Base-by-base conservation (phyloP, 2,329 filamentous ascomycete genomes). In the Aspergillus unguis region DNA sequence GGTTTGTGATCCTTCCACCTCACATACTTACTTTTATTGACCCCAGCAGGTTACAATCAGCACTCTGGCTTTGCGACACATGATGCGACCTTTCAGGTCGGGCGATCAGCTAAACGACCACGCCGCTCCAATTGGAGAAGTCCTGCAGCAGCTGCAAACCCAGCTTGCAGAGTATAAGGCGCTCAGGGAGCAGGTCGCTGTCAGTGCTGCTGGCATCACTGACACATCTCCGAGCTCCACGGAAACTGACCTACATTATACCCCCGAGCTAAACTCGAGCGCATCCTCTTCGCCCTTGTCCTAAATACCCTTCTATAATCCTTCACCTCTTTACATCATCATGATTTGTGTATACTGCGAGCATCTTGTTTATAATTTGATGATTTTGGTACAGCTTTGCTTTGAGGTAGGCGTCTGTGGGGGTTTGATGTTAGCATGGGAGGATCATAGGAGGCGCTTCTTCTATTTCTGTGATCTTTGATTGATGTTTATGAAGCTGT, bases 11-110 rank as follows among this genome's bases (percentile, higher is more conserved):
- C 28, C 44, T 45, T 6, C 41, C 28, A n/a, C 51, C 23, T 17
- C n/a, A 8, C 17, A 35, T 9, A 33, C 50, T 8, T 11, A 1
- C 7, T 35, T 38, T 54, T 25, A 48, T 62, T 28, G 60, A 54
- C 23, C 43, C 44, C 63, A 72, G 10, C 60, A 95, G 90, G 86
- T 89, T 47, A 94, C 89, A 66, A 82, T 92, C 61, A 88, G 87
- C 31, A 90, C 89, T 0, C 80, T 96, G 46, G 78, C 84, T 9
- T 77, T 96, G 63, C 86, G 92, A 44, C 87, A 95, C 70, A 82
- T 95, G 70, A 83, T 90, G 60, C 80, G 81, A 32, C 90, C 90
- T 9, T 83, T 86, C 62, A 82, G 78, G 37, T 70, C 71, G 1
- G 79, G 89, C 44, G 74, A 78, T 41, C 77, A 80, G 57, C 80